A percentile compares a stretch with the other conserved stretches of the same genome.
Conservation (phyloP, 805 yeast genomes). For the Cyberlindnera mississippiensis region DNA sequence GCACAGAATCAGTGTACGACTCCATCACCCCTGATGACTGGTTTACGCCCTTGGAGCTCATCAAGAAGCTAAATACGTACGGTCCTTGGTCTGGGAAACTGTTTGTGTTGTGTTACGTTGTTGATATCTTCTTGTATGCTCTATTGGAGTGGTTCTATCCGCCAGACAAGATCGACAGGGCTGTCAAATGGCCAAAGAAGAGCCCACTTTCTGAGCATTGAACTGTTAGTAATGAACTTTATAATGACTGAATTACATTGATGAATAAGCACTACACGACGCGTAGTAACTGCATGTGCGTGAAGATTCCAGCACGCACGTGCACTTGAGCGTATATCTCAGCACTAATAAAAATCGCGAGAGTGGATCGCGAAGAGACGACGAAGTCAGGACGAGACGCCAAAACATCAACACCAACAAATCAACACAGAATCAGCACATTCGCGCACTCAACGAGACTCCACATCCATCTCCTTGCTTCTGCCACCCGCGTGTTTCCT, state of each 20-base stretch:
- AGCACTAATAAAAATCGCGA: slow-evolving; percentile 10
- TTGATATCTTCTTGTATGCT: slow-evolving; percentile 64
- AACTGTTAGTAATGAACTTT: too few relatives aligned
- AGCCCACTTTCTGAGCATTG: too few relatives aligned
- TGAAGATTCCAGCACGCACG: too few relatives aligned
- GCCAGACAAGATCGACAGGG: slow-evolving; percentile 61
- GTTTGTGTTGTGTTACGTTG: slow-evolving; percentile 74
- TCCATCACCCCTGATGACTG: slow-evolving; percentile 35
- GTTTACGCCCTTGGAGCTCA: slow-evolving; percentile 43
- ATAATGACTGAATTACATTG: too few relatives aligned
- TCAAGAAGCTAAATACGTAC: slow-evolving; percentile 62
- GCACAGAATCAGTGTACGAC: slow-evolving; percentile 82
- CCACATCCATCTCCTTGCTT: not conserved
- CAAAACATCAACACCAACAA: slow-evolving; percentile 1
- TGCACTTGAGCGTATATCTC: slow-evolving; percentile 15
- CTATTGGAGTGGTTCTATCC: slow-evolving; percentile 74
- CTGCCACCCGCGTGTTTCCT: not conserved
- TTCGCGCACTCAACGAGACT: not conserved
- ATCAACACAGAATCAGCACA: slow-evolving; percentile 1
- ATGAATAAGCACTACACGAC: too few relatives aligned
- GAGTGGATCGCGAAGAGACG: slow-evolving; percentile 3
- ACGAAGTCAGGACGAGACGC: slow-evolving; percentile 1
- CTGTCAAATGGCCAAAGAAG: slow-evolving; percentile 69
- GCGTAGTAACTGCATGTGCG: too few relatives aligned
- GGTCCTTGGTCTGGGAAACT: slow-evolving; percentile 86